Conservation (phyloP, 164 flowering plant genomes). For the Vitis cinerea region DNA sequence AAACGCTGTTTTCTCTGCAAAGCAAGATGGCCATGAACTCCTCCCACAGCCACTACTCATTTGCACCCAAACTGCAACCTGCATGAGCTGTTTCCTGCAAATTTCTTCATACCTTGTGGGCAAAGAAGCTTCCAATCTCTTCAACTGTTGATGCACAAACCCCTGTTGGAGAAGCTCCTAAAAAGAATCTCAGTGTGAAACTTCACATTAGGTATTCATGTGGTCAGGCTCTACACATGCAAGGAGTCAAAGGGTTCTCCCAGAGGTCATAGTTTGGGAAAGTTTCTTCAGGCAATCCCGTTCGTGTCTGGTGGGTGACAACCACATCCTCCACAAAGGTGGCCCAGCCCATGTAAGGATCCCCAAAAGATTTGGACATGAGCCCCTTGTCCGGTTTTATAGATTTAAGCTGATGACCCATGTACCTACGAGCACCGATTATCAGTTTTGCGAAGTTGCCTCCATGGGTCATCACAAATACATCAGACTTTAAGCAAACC, state of each 20-base stretch:
- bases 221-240: slow-evolving; percentile 88
- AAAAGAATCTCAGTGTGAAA: slow-evolving; percentile 1
- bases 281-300: slow-evolving; percentile 91
- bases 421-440: slow-evolving; percentile 88
- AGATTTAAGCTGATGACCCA: slow-evolving; percentile 90
- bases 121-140: too few relatives aligned
- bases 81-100: neutral
- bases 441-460: slow-evolving; percentile 95
- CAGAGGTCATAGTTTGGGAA: slow-evolving; percentile 97
- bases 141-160: neutral
- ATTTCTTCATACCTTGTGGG: neutral
- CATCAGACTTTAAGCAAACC: slow-evolving; percentile 94
- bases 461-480: slow-evolving; percentile 98
- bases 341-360: slow-evolving; percentile 99
- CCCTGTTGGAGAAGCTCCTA: slow-evolving; percentile 2
- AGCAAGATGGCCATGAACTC: too few relatives aligned
- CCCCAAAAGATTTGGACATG: slow-evolving; percentile 98
- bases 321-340: slow-evolving; percentile 88
- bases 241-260: slow-evolving; percentile 98
- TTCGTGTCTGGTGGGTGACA: slow-evolving; percentile 87
- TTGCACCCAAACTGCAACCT: neutral
- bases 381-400: slow-evolving; percentile 98
- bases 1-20: too few relatives aligned
- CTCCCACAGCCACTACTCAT: too few relatives aligned
- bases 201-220: neutral